Evolutionary conservation across 140 eudicot genomes (phyloP).

Genomic region (Ambrosia hybrid): DNA sequence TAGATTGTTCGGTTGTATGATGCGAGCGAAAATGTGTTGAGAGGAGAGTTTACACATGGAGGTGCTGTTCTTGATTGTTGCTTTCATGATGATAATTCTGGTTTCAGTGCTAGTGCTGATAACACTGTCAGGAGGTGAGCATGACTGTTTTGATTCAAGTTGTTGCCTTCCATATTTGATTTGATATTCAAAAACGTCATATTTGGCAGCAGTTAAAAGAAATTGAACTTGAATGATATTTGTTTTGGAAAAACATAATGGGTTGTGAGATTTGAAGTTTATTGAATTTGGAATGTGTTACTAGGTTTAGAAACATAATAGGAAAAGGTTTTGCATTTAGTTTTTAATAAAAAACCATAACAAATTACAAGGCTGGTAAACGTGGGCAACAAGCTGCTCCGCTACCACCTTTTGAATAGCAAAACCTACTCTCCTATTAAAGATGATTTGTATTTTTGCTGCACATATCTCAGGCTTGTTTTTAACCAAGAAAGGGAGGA

Average conservation of each 20-base stretch:
- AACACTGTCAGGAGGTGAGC: conserved; percentile 75
- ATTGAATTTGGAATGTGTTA: too few relatives aligned
- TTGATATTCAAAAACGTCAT: not conserved
- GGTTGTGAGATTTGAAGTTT: too few relatives aligned
- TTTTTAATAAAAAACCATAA: too few relatives aligned
- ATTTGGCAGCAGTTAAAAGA: not conserved
- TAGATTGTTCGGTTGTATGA: conserved; percentile 92
- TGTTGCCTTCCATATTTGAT: not conserved
- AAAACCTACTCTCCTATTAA: too few relatives aligned
- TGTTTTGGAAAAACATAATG: not conserved
- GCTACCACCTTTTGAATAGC: too few relatives aligned
- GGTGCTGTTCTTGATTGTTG: conserved; percentile 94
- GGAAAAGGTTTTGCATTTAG: too few relatives aligned
- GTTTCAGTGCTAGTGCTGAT: conserved; percentile 85
- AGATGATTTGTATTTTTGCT: not conserved
- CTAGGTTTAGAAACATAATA: too few relatives aligned
- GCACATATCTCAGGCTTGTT: conserved; percentile 33
- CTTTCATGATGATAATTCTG: conserved; percentile 89
- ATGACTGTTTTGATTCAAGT: not conserved
- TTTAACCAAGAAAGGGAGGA: conserved; percentile 39
- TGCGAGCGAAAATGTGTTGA: conserved; percentile 76
- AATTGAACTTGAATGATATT: too few relatives aligned
- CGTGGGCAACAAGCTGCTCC: too few relatives aligned
- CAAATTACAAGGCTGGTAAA: too few relatives aligned
- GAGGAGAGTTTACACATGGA: conserved; percentile 93